Conservation (phyloP, 1,284 basidiomycete genomes). For the Marasmius oreades region DNA sequence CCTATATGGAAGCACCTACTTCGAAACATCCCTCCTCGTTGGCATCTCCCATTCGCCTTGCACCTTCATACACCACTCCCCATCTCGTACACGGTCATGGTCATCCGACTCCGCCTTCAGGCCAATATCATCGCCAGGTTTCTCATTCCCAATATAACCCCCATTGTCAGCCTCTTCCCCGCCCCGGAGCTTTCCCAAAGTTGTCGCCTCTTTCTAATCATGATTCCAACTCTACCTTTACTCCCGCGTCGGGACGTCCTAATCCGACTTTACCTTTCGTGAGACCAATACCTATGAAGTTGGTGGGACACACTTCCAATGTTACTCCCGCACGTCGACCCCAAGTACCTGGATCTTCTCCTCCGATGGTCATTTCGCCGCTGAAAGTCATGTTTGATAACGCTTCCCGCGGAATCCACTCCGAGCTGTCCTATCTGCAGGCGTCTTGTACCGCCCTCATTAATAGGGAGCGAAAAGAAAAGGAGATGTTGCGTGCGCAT, state of each 20-base stretch:
- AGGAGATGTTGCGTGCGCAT: conserved; percentile 7
- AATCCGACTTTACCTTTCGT: not conserved
- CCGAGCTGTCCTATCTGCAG: conserved; percentile 7
- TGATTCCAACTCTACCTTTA: not conserved
- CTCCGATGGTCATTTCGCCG: not conserved
- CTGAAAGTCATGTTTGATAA: conserved; percentile 2
- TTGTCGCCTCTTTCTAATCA: not conserved
- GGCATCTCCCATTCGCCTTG: not conserved
- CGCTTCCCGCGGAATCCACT: conserved; percentile 2
- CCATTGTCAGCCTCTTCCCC: not conserved
- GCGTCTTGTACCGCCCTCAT: conserved; percentile 5
- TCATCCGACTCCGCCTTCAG: not conserved
- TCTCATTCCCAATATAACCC: not conserved
- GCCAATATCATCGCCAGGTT: not conserved
- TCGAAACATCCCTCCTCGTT: not conserved
- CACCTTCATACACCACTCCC: not conserved
- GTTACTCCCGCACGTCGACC: not conserved
- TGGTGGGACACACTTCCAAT: not conserved
- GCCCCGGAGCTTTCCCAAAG: not conserved
- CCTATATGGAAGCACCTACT: not conserved
- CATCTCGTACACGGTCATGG: not conserved
- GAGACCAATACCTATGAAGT: not conserved
- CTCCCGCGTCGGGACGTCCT: not conserved
- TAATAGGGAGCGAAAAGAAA: conserved; percentile 8
- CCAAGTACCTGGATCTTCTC: not conserved